Percentiles rank a stretch among this genome's conserved stretches.
Conservation (phyloP, 306 rosid species). For the Pyrus communis region DNA sequence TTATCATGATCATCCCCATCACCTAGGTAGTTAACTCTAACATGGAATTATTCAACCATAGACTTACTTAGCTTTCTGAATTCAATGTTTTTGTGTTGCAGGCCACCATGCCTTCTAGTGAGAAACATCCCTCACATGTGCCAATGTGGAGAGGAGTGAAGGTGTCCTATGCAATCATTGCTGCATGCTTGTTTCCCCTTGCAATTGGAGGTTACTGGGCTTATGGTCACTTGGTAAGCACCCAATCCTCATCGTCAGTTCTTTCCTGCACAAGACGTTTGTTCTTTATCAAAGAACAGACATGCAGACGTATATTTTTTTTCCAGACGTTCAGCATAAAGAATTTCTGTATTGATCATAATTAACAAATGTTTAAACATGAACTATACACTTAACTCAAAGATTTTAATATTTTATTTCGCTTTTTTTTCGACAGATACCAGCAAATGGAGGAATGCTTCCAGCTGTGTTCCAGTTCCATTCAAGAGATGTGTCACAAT, state of each 20-base stretch:
- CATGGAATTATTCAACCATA: constrained; percentile 5
- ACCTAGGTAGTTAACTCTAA: background rate
- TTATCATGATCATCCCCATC: constrained; percentile 6
- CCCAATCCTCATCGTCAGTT: background rate
- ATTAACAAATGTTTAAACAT: background rate
- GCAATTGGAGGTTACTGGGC: constrained; percentile 58
- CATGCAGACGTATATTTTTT: background rate
- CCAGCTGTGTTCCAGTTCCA: constrained; percentile 32
- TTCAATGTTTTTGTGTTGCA: background rate
- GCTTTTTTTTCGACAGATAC: constrained; percentile 23
- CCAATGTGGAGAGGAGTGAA: constrained; percentile 59
- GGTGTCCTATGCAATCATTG: constrained; percentile 33
- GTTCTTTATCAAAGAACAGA: background rate
- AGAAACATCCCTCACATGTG: constrained; percentile 47
- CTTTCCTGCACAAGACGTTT: background rate
- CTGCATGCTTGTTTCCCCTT: constrained; percentile 38
- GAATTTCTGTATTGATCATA: background rate
- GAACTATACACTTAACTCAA: background rate
- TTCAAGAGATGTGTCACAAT: constrained; percentile 19
- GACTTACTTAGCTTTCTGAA: background rate
- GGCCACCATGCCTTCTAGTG: constrained; percentile 60
- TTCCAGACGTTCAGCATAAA: too few species aligned
- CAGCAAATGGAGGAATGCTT: constrained; percentile 39
- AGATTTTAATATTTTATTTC: background rate
- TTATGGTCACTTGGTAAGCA: constrained; percentile 35